Percentiles rank a stretch among this genome's conserved stretches.
Evolutionary conservation across 345 rosid species (phyloP).

Genomic region (Salix purpurea): DNA sequence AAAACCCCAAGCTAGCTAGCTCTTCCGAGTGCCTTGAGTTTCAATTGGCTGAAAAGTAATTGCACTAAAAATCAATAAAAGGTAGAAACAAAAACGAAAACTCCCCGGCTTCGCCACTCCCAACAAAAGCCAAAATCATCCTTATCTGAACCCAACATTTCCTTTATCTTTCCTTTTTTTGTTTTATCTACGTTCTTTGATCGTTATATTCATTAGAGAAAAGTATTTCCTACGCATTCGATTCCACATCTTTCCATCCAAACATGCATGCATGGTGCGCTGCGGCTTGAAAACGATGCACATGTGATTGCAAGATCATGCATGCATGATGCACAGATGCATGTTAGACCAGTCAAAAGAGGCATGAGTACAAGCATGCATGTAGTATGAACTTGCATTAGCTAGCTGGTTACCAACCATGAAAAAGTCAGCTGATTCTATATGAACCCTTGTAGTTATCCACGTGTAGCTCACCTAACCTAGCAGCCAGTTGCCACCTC

Average conservation of each 20-base stretch:
- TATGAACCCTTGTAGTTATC: conserved; percentile 41
- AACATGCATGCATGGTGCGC: conserved; percentile 7
- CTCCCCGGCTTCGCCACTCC: conserved; percentile 10
- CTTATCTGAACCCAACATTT: conserved; percentile 7
- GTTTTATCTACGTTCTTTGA: neutral
- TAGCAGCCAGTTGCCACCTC: conserved; percentile 31
- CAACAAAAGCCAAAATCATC: conserved; percentile 7
- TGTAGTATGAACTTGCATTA: conserved; percentile 17
- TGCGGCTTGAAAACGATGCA: conserved; percentile 9
- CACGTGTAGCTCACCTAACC: conserved; percentile 80
- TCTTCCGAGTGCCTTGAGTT: conserved; percentile 37
- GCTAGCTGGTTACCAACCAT: conserved; percentile 20
- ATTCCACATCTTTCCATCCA: neutral
- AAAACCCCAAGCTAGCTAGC: conserved; percentile 21
- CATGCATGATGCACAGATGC: conserved; percentile 8
- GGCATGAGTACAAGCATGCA: conserved; percentile 12
- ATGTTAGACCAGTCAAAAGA: conserved; percentile 36
- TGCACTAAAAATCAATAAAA: conserved; percentile 10
- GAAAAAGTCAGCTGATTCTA: conserved; percentile 30
- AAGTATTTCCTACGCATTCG: neutral
- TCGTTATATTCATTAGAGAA: neutral
- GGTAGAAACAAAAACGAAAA: conserved; percentile 13
- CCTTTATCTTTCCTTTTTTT: neutral
- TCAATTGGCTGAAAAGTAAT: conserved; percentile 9
- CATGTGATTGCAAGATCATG: neutral